These are phyloP conservation scores for Coprinellus micaceus DNA, from an alignment of 768 basidiomycete species.

Conservation along the genomic window DNA sequence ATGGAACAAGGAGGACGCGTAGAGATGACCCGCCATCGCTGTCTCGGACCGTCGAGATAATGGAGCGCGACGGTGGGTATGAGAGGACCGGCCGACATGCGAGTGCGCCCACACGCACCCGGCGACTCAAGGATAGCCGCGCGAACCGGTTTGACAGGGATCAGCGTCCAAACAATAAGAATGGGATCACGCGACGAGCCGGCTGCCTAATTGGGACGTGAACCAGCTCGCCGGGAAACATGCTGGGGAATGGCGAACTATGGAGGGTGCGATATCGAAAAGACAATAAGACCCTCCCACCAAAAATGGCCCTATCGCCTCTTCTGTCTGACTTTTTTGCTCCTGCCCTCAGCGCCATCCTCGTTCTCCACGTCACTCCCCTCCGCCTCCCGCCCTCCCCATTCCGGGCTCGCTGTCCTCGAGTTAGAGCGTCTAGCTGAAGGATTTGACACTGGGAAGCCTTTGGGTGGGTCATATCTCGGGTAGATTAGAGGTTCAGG, in stretches of 20 bases:
- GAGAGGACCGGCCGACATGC: neutral
- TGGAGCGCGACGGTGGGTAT: neutral
- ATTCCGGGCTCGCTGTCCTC: neutral
- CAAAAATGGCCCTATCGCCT: constrained; percentile 10
- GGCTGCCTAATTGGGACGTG: neutral
- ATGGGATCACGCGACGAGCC: neutral
- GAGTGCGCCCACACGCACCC: neutral
- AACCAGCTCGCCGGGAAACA: neutral
- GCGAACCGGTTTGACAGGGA: constrained; percentile 3
- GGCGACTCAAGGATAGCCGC: neutral
- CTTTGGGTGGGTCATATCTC: too few relatives aligned
- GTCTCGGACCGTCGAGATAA: neutral
- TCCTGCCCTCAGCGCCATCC: neutral
- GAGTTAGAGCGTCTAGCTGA: too few relatives aligned
- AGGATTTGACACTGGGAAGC: too few relatives aligned
- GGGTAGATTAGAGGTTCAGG: too few relatives aligned
- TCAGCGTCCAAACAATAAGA: constrained; percentile 11
- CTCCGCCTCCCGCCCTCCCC: neutral
- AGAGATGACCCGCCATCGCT: neutral
- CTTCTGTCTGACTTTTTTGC: constrained; percentile 4
- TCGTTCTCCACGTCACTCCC: neutral
- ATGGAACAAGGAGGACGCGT: neutral
- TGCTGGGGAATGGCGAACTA: neutral
- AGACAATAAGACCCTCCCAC: constrained; percentile 5
- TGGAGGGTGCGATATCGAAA: neutral